Base-by-base conservation (phyloP, 129 eudicot genomes). In the Kitagawia praeruptora region DNA sequence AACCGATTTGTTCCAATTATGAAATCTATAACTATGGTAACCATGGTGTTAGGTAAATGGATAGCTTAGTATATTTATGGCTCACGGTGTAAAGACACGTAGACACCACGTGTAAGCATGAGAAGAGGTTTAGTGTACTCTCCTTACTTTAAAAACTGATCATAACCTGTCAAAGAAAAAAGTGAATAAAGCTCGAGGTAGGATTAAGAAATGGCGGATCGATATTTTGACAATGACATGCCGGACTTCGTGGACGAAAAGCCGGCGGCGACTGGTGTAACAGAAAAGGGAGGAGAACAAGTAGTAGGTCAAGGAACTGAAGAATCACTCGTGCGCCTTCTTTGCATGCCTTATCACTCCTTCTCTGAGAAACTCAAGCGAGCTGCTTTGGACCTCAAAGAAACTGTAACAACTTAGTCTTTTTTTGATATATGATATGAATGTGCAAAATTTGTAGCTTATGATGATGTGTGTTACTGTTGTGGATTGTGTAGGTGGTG, bases 341-440 rank as follows among this genome's bases (percentile, higher is more conserved):
- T 91, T 75, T 81, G 83, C 19, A 70, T 83, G 77, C 93, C 92
- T 2, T 88, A 82, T 81, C 74, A 84, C 18, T 80, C 81, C n/a
- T 85, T 93, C 73, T 84, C 89, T 7, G 82, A 83, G 64, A 78
- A 56, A 56, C 83, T 91, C 61, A 86, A 87, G 80, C 82, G 89
- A 54, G 82, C 92, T 4, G 98, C 89, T 12, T 78, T 91, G 46
- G 95, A 93, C 79, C 88, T 93, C 76, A 93, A 93, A 87, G 89
- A 91, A 89, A 86, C 93, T 10, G 97, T 89, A 85, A 12, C 25
- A 44, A 47, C 34, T 54, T 70, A 46, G 37, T 69, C 25, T 5
- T 21, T 8, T 41, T 23, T 6, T 56, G 11, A 54, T 2, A 3
- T 28, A 37, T 8, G 4, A 23, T 27, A 8, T 6, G 56, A 0